These are phyloP conservation scores for Exserohilum rostratum DNA, from an alignment of 2,329 filamentous ascomycete genomes.

Conservation along the genomic window DNA sequence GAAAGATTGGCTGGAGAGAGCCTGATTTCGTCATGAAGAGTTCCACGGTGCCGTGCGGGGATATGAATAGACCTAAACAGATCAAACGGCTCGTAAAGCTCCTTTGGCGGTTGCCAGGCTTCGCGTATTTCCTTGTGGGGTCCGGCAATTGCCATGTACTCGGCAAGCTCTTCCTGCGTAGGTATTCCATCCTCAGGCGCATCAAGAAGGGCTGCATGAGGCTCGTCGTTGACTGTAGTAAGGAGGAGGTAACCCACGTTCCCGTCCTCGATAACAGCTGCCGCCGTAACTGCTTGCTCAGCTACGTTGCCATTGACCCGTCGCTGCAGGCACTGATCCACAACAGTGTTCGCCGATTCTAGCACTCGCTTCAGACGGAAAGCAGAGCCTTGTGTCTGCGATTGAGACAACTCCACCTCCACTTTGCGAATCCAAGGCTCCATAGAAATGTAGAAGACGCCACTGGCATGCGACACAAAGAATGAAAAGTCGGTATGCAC, in stretches of 20 bases:
- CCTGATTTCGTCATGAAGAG: slow-evolving; percentile 70
- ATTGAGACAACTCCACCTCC: slow-evolving; percentile 61
- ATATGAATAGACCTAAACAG: slow-evolving; percentile 64
- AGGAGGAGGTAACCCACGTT: slow-evolving; percentile 65
- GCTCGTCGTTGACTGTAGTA: slow-evolving; percentile 55
- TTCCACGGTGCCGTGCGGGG: slow-evolving; percentile 65
- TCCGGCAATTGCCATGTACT: slow-evolving; percentile 26
- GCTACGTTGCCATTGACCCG: slow-evolving; percentile 20
- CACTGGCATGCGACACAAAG: slow-evolving; percentile 62
- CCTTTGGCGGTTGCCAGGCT: slow-evolving; percentile 67
- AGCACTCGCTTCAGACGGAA: slow-evolving; percentile 64
- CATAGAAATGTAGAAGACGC: slow-evolving; percentile 62
- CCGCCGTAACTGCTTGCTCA: slow-evolving; percentile 51
- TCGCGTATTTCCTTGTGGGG: slow-evolving; percentile 63
- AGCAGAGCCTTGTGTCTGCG: slow-evolving; percentile 58
- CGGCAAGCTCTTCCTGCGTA: slow-evolving; percentile 35
- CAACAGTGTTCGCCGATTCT: slow-evolving; percentile 56
- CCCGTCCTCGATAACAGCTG: slow-evolving; percentile 61
- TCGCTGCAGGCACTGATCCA: slow-evolving; percentile 56
- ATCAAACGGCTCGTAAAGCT: slow-evolving; percentile 63
- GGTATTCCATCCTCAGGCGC: slow-evolving; percentile 48
- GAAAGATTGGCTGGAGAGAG: slow-evolving; percentile 74
- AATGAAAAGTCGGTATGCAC: slow-evolving; percentile 63
- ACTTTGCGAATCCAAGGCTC: slow-evolving; percentile 62
- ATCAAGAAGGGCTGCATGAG: slow-evolving; percentile 60